phyloP scores from a whole-genome alignment of 1,284 basidiomycete genomes.

The Austroboletus niveus region DNA sequence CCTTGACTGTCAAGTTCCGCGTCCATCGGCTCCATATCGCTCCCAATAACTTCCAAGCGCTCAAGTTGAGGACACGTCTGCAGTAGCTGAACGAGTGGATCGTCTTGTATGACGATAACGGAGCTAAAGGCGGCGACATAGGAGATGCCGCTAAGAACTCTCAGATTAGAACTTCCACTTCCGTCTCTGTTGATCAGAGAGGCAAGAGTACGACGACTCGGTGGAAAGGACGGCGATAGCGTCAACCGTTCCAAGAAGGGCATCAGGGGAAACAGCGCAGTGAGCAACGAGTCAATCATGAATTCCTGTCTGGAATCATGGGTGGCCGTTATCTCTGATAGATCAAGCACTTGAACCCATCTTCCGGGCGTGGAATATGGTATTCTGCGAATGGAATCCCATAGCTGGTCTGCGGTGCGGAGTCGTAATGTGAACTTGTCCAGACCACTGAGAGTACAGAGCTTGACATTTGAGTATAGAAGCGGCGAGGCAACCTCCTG shows the following conservation, averaged over 20 bases:
- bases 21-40: conserved; percentile 52
- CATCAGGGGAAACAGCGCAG: conserved; percentile 62
- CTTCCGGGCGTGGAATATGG: conserved; percentile 81
- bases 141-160: conserved; percentile 60
- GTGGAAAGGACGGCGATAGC: conserved; percentile 58
- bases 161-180: conserved; percentile 50
- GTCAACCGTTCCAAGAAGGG: conserved; percentile 65
- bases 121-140: conserved; percentile 41
- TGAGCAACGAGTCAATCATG: conserved; percentile 57
- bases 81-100: conserved; percentile 56
- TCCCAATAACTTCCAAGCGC: conserved; percentile 63
- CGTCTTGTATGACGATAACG: conserved; percentile 36
- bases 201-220: conserved; percentile 58
- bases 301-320: conserved; percentile 46
- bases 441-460: conserved; percentile 48
- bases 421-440: conserved; percentile 57
- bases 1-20: conserved; percentile 36
- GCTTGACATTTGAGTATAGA: conserved; percentile 58
- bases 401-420: conserved; percentile 64
- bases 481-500: conserved; percentile 69
- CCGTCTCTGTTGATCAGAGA: conserved; percentile 57
- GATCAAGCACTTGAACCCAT: conserved; percentile 74
- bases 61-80: conserved; percentile 59
- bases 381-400: conserved; percentile 83
- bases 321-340: conserved; percentile 53